A percentile compares a stretch with the other conserved stretches of the same genome.
Evolutionary conservation across 106 monocot genomes (phyloP).

Genomic region (Allium cepa): DNA sequence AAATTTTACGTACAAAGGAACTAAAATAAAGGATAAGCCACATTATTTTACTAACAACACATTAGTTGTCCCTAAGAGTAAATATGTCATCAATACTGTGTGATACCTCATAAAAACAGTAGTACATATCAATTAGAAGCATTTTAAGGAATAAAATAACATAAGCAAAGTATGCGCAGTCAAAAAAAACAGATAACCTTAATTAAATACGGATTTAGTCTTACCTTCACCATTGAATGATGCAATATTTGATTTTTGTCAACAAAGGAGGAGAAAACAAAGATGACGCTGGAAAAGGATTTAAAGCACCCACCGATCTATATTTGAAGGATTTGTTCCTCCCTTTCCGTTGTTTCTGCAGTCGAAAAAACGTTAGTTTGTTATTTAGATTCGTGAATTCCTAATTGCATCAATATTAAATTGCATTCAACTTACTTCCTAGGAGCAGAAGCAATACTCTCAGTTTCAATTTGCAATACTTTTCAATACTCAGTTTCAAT

Average conservation of each 20-base stretch:
- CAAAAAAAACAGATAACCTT: no score
- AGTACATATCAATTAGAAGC: no score
- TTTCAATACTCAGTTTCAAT: no score
- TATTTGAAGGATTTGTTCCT: slow-evolving; percentile 36
- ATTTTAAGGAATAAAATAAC: no score
- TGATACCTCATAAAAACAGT: no score
- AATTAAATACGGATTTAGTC: no score
- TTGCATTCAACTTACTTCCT: background rate
- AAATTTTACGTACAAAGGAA: no score
- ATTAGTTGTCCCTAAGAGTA: no score
- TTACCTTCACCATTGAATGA: background rate
- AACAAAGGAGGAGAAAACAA: background rate
- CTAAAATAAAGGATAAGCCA: no score
- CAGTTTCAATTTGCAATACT: background rate
- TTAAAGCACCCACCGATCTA: slow-evolving; percentile 9
- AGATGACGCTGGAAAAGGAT: background rate
- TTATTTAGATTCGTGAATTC: background rate
- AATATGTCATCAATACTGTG: no score
- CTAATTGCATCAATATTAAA: background rate
- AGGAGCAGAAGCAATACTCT: background rate
- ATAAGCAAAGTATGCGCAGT: no score
- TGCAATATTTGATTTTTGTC: background rate
- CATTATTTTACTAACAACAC: no score
- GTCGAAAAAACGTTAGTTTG: slow-evolving; percentile 27
- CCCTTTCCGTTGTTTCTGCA: slow-evolving; percentile 41